phyloP scores from a whole-genome alignment of 2,329 filamentous ascomycete genomes.

The Fusarium continuum region DNA sequence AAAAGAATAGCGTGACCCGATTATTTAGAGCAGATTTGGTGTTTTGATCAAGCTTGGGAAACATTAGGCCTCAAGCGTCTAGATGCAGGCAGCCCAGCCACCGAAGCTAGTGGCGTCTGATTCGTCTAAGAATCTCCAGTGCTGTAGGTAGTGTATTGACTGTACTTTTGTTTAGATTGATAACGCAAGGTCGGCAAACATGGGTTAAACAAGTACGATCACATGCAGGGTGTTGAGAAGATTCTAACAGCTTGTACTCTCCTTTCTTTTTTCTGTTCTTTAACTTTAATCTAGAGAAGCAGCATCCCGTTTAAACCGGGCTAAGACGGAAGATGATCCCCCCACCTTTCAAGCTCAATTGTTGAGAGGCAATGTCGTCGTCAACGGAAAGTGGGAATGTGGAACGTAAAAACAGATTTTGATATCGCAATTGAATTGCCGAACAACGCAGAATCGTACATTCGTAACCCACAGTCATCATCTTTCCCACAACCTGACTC shows the following conservation, averaged over 20 bases:
- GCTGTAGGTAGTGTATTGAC: too few species aligned
- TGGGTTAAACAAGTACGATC: not conserved
- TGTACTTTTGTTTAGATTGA: constrained; percentile 4
- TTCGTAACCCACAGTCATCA: too few species aligned
- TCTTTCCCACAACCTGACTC: not conserved
- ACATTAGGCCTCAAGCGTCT: constrained; percentile 12
- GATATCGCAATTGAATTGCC: not conserved
- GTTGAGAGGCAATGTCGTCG: not conserved
- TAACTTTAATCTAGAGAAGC: not conserved
- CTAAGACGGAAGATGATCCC: not conserved
- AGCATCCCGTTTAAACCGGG: too few species aligned
- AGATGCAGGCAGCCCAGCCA: constrained; percentile 3
- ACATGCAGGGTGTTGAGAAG: not conserved
- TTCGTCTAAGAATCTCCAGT: too few species aligned
- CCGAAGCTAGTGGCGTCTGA: constrained; percentile 10
- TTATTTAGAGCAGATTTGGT: not conserved
- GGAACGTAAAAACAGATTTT: not conserved
- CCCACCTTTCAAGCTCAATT: not conserved
- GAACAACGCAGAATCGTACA: not conserved
- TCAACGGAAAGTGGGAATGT: not conserved
- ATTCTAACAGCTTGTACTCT: too few species aligned
- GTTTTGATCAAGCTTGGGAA: constrained; percentile 1
- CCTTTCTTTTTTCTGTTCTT: not conserved
- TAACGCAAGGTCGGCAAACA: not conserved
- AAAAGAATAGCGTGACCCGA: not conserved